phyloP scores from a whole-genome alignment of 768 basidiomycete genomes.

The Russula dissimulans region DNA sequence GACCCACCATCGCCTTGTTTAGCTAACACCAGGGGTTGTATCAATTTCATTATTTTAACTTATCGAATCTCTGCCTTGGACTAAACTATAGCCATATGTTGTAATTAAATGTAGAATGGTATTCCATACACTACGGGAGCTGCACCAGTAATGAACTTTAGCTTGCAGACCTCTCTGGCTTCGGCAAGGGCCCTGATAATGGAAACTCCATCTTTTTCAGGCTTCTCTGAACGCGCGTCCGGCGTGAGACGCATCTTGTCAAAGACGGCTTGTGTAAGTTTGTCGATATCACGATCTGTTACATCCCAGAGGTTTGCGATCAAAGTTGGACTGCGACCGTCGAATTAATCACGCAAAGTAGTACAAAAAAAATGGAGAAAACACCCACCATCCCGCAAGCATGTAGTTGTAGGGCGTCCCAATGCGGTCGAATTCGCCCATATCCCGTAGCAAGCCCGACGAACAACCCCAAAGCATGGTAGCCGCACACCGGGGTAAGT shows the following conservation, averaged over 20 bases:
- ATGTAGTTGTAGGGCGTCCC: slow-evolving; percentile 95
- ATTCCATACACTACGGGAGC: slow-evolving; percentile 94
- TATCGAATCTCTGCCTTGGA: neutral
- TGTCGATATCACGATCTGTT: slow-evolving; percentile 95
- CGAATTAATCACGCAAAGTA: neutral
- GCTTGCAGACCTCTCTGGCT: slow-evolving; percentile 74
- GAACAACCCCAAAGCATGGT: slow-evolving; percentile 99
- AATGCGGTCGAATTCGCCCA: slow-evolving; percentile 88
- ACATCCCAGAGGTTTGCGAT: slow-evolving; percentile 98
- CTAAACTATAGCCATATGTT: neutral
- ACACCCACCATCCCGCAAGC: slow-evolving; percentile 89
- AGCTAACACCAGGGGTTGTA: too few species aligned
- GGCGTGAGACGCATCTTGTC: slow-evolving; percentile 51
- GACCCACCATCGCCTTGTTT: too few species aligned
- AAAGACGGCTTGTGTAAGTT: slow-evolving; percentile 78
- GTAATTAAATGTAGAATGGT: slow-evolving; percentile 65
- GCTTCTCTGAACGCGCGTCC: slow-evolving; percentile 22
- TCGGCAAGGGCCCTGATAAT: slow-evolving; percentile 72
- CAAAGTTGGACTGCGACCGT: slow-evolving; percentile 56
- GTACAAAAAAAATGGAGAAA: neutral
- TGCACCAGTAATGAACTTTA: slow-evolving; percentile 90
- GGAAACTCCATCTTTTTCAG: slow-evolving; percentile 29
- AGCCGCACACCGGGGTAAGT: slow-evolving; percentile 77
- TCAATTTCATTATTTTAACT: neutral
- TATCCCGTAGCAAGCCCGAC: slow-evolving; percentile 76